Evolutionary conservation across 2,329 filamentous ascomycete species (phyloP).

Genomic region (Curvularia eragrostidis): DNA sequence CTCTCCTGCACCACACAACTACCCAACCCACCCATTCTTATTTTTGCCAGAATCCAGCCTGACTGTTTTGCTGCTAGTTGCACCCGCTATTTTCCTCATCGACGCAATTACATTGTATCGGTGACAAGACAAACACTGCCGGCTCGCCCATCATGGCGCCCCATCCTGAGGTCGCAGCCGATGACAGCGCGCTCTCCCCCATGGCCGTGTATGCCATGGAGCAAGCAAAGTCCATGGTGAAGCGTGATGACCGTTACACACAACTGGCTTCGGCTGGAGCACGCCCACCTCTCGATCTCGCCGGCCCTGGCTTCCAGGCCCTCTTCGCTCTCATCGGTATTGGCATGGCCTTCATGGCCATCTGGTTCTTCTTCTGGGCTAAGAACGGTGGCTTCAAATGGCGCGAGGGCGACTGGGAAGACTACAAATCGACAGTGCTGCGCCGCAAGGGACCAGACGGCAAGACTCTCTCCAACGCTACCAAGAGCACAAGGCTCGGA

Average conservation of each 20-base stretch:
- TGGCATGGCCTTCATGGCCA: constrained; percentile 73
- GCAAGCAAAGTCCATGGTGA: constrained; percentile 39
- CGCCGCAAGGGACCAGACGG: constrained; percentile 89
- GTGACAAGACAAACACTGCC: constrained; percentile 17
- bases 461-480: constrained; percentile 81
- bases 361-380: constrained; percentile 98
- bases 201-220: constrained; percentile 40
- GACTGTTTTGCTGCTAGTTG: constrained; percentile 27
- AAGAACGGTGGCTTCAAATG: constrained; percentile 95
- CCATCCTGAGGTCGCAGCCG: constrained; percentile 35
- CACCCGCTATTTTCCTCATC: constrained; percentile 15
- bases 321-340: constrained; percentile 85
- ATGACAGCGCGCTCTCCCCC: constrained; percentile 35
- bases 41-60: constrained; percentile 17
- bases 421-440: constrained; percentile 95
- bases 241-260: constrained; percentile 29
- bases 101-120: constrained; percentile 4
- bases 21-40: constrained; percentile 19
- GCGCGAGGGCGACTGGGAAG: constrained; percentile 88
- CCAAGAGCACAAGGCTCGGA: constrained; percentile 81
- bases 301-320: constrained; percentile 72
- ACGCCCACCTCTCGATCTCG: constrained; percentile 48
- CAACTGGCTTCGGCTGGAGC: constrained; percentile 45
- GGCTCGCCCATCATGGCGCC: constrained; percentile 40
- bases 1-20: constrained; percentile 15